Percentiles rank a stretch among this genome's conserved stretches.
Conservation (phyloP, 2,329 filamentous ascomycete species). For the Botrytis fabae region DNA sequence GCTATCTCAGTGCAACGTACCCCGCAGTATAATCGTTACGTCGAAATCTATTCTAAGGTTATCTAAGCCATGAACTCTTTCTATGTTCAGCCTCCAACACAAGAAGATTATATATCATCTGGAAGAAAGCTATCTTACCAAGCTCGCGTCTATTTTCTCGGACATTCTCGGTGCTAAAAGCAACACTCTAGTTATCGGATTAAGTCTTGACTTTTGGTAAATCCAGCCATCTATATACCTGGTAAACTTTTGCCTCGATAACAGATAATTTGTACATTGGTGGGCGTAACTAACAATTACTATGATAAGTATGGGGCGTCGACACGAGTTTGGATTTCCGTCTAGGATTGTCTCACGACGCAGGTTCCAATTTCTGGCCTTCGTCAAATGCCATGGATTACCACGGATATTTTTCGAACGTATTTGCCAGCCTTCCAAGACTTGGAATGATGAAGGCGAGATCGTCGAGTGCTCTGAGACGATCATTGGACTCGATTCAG, state of each 20-base stretch:
- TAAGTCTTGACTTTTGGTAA: not conserved
- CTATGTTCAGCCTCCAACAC: not conserved
- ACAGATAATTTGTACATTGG: not conserved
- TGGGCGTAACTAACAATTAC: not conserved
- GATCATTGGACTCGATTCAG: not conserved
- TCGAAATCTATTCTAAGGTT: not conserved
- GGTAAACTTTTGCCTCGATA: not conserved
- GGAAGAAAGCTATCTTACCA: not conserved
- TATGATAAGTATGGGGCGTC: not conserved
- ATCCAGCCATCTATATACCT: not conserved
- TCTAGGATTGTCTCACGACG: not conserved
- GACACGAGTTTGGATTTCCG: not conserved
- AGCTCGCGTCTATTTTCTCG: not conserved
- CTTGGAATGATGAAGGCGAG: constrained; percentile 1
- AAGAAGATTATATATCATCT: not conserved
- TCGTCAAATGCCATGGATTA: not conserved
- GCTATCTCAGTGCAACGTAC: not conserved
- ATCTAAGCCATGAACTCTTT: not conserved
- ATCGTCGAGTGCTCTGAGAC: not conserved
- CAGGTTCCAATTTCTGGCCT: constrained; percentile 2
- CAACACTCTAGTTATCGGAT: not conserved
- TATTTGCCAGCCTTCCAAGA: not conserved
- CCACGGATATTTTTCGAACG: not conserved
- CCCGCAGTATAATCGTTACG: not conserved
- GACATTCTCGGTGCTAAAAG: not conserved